phyloP scores from a whole-genome alignment of 2,329 filamentous ascomycete species.

The Ceratocystis cubensis region DNA sequence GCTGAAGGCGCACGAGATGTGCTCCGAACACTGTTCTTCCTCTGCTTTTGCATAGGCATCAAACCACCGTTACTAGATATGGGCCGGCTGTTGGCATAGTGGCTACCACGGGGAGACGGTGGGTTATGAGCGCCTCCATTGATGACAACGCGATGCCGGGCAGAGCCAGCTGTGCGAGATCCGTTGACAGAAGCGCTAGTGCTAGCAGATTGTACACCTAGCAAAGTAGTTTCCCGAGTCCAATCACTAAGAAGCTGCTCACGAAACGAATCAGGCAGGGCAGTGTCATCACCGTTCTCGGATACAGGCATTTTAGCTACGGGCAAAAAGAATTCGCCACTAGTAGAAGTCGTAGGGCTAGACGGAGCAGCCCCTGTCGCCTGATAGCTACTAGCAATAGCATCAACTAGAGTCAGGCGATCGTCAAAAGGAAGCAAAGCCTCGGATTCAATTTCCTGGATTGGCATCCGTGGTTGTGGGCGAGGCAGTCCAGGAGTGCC shows the following conservation, averaged over 20 bases:
- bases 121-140: conserved; percentile 35
- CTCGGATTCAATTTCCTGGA: conserved; percentile 46
- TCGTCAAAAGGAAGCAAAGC: conserved; percentile 65
- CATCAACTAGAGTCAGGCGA: conserved; percentile 56
- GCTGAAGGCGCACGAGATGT: conserved; percentile 35
- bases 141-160: conserved; percentile 46
- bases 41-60: conserved; percentile 32
- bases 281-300: conserved; percentile 32
- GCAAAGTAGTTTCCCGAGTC: conserved; percentile 62
- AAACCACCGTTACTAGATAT: conserved; percentile 33
- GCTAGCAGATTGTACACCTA: conserved; percentile 53
- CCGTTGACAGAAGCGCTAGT: conserved; percentile 65
- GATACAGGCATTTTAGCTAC: conserved; percentile 10
- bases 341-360: conserved; percentile 59
- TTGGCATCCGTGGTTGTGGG: conserved; percentile 36
- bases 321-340: conserved; percentile 31
- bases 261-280: conserved; percentile 52
- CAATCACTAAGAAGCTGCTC: conserved; percentile 70
- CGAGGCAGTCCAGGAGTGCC: conserved; percentile 38
- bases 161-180: conserved; percentile 50
- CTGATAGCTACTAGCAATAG: conserved; percentile 60
- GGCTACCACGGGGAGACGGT: conserved; percentile 30
- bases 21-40: conserved; percentile 44
- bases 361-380: conserved; percentile 51
- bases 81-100: conserved; percentile 38